These are phyloP conservation scores for Cryomyces minteri DNA, from an alignment of 495 filamentous ascomycete genomes.

Conservation along the genomic window DNA sequence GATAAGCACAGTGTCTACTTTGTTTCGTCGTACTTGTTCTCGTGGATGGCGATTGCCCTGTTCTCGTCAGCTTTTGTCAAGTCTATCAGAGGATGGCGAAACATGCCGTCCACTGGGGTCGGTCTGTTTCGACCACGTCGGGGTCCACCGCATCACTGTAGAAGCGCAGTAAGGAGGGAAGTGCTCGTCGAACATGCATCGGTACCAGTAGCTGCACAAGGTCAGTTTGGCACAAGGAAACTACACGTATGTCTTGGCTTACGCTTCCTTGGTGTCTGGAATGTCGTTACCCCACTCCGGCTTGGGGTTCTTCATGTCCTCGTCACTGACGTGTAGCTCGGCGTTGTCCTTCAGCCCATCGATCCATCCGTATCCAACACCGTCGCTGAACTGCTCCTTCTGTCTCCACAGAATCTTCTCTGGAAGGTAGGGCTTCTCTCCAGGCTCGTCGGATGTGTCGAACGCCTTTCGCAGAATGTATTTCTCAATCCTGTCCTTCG, in stretches of 20 bases:
- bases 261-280: conserved; percentile 93
- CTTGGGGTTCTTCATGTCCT: conserved; percentile 95
- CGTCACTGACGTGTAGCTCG: conserved; percentile 72
- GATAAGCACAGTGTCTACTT: no score
- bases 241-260: conserved; percentile 19
- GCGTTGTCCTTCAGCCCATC: conserved; percentile 90
- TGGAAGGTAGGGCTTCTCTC: conserved; percentile 64
- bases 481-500: conserved; percentile 79
- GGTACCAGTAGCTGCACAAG: conserved; percentile 68
- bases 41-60: conserved; percentile 13
- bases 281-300: conserved; percentile 83
- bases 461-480: conserved; percentile 95
- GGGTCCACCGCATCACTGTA: conserved; percentile 92
- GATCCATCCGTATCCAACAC: conserved; percentile 98
- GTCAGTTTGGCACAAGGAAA: no score
- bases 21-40: conserved; percentile 10
- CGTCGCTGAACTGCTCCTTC: conserved; percentile 98
- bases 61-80: not conserved
- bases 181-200: conserved; percentile 94
- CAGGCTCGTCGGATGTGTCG: conserved; percentile 74
- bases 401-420: conserved; percentile 93
- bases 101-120: conserved; percentile 85
- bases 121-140: conserved; percentile 92
- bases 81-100: not conserved
- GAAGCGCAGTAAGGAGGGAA: conserved; percentile 82